Base-by-base conservation (phyloP, 257 asterid genomes). In the Solanum piurae region DNA sequence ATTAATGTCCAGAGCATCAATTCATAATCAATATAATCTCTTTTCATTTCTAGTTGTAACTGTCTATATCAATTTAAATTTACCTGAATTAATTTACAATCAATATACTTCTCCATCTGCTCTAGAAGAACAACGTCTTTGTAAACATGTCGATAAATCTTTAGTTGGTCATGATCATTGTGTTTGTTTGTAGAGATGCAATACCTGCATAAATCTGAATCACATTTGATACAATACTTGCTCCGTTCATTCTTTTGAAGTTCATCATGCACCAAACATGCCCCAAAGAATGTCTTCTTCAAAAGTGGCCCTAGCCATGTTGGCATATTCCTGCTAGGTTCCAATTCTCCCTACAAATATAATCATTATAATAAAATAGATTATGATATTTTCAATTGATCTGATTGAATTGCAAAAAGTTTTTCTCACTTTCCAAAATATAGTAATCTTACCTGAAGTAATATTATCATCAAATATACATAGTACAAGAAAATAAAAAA, bases 201-300 rank as follows among this genome's bases (percentile, higher is more conserved):
- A 9, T 75, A 87, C 89, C 36, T 91, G 74, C 94, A 93, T 5
- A 83, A 74, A 5, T 92, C 71, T 7, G 71, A 85, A 25, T 89
- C 85, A 6, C 95, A 93, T 5, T 80, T 83, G 14, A 91, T 89
- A 74, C 94, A 91, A 16, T 89, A 93, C 60, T 91, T 85, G 40
- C 91, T 94, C 27, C 88, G 0, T 20, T 92, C 93, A 75, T 82
- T 91, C 85, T 91, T 93, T 29, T 74, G 89, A 9, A 66, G 12
- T 9, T 85, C 86, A 71, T 52, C 86, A 64, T 91, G 95, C 33
- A 8, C 38, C 3, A 12, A 6, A 77, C 94, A 94, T 40, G 75
- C 72, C 11, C 91, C 90, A n/a, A 94, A 94, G 25, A 93, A 93
- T 13, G 64, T 68, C 87, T 83, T 89, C 6, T 69, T 71, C 14